Conservation (phyloP, 108 stramenopile species). For the Bacterosira constricta region DNA sequence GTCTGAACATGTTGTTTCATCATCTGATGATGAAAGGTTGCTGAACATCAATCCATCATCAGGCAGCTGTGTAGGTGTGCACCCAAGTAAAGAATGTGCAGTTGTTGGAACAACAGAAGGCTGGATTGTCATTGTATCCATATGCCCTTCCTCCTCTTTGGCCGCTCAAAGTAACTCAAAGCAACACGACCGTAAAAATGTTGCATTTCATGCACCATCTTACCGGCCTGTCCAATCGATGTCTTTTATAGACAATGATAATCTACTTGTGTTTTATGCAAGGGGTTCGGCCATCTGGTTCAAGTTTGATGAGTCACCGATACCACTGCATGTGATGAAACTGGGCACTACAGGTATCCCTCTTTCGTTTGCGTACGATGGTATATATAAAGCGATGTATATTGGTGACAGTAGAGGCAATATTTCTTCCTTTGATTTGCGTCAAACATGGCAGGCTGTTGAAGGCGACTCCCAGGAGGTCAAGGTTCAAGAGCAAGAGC, state of each 20-base stretch:
- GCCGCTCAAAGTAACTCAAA: background rate
- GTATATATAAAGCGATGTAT: slow-evolving; percentile 29
- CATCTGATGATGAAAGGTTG: background rate
- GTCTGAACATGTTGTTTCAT: slow-evolving; percentile 38
- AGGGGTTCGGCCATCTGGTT: slow-evolving; percentile 58
- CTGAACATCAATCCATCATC: slow-evolving; percentile 42
- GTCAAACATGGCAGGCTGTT: background rate
- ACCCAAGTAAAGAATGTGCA: slow-evolving; percentile 10
- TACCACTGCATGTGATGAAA: slow-evolving; percentile 16
- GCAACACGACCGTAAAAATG: background rate
- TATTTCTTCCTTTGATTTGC: slow-evolving; percentile 54
- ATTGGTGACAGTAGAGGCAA: slow-evolving; percentile 77
- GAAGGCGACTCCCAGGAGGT: background rate
- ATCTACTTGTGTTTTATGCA: slow-evolving; percentile 66
- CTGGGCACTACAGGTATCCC: slow-evolving; percentile 61
- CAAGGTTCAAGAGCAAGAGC: slow-evolving; percentile 4
- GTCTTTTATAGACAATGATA: slow-evolving; percentile 47
- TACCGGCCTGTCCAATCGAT: slow-evolving; percentile 58
- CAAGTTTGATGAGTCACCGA: slow-evolving; percentile 24
- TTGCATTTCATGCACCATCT: slow-evolving; percentile 23
- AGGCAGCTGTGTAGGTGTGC: slow-evolving; percentile 62
- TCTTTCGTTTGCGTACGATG: slow-evolving; percentile 54
- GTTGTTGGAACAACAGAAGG: slow-evolving; percentile 70
- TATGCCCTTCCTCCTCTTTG: background rate
- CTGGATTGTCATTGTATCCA: slow-evolving; percentile 46